Percentiles rank a stretch among this genome's conserved stretches.
Conservation (phyloP, 2,329 filamentous ascomycete genomes). For the Talaromyces sp. region DNA sequence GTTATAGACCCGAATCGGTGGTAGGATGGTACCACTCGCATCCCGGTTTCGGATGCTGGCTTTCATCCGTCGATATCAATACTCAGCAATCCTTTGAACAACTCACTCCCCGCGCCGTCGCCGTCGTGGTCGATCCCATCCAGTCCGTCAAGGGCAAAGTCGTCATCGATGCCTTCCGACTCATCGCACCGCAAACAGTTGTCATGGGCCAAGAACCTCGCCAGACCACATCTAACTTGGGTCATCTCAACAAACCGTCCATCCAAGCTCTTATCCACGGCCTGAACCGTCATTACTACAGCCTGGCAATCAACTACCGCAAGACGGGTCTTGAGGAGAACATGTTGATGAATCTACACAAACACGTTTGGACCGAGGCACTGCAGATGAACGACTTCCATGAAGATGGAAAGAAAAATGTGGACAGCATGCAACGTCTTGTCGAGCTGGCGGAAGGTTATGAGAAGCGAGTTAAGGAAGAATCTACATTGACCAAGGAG, state of each 20-base stretch:
- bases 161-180: slow-evolving; percentile 96
- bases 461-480: slow-evolving; percentile 98
- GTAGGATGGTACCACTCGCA: slow-evolving; percentile 99
- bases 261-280: slow-evolving; percentile 98
- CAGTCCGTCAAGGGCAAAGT: slow-evolving; percentile 99
- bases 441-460: slow-evolving; percentile 92
- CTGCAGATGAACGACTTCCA: slow-evolving; percentile 96
- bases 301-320: slow-evolving; percentile 95
- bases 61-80: slow-evolving; percentile 98
- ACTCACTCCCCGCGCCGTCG: slow-evolving; percentile 91
- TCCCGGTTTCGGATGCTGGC: slow-evolving; percentile 98
- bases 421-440: slow-evolving; percentile 81
- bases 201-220: slow-evolving; percentile 98
- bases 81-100: slow-evolving; percentile 99
- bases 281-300: slow-evolving; percentile 98
- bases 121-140: slow-evolving; percentile 96
- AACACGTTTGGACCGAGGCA: slow-evolving; percentile 98
- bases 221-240: slow-evolving; percentile 95
- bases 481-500: slow-evolving; percentile 94
- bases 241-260: slow-evolving; percentile 98
- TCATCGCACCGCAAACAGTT: slow-evolving; percentile 95
- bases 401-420: slow-evolving; percentile 77
- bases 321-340: slow-evolving; percentile 98
- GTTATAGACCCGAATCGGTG: slow-evolving; percentile 80
- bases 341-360: slow-evolving; percentile 99